Evolutionary conservation across 1,284 basidiomycete species (phyloP), one percentile per base, ranked within the genome.

Genomic region (Trametes versicolor): DNA sequence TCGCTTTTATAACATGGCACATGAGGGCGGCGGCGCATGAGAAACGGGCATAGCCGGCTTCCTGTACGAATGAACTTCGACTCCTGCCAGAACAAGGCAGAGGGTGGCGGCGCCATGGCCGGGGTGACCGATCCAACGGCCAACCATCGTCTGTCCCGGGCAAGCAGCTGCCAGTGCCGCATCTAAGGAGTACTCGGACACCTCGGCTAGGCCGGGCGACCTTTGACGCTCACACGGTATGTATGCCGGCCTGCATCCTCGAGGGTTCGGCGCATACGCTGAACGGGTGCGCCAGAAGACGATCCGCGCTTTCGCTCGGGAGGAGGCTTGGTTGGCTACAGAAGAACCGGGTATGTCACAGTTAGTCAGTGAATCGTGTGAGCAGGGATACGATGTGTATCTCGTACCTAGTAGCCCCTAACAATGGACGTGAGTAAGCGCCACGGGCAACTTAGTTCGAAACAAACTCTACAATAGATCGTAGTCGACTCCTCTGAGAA

Each of bases 51-150:
- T 17, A 32, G 29, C 29, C 50, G 50, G 29, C 32, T n/a, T 7
- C 23, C 39, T 25, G 37, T 25, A 6, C 37, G 25, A 27, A 25
- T 39, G 53, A 43, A 19, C 52, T 41, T 7, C 52, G 23, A 9
- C 36, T 5, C 52, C 52, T 53, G 52, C 53, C 53, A 39, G 17
- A 17, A 17, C 29, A 19, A 50, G 48, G 29, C 48, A n/a, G 41
- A 48, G 23, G 7, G 50, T 52, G 32, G 17, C n/a, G 32, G 50
- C 27, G 49, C 19, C 32, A 32, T 39, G 34, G 36, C 52, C 52
- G 37, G 52, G 12, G 25, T 21, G 12, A 25, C 52, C 23, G 34
- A 53, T 21, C 21, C 36, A 37, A 27, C 21, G 21, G 34, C 36
- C 10, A 53, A 36, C 39, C 52, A 15, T 23, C 23, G 36, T 23